Evolutionary conservation across 768 basidiomycete genomes (phyloP).

Genomic region (Kwoniella bestiolae): DNA sequence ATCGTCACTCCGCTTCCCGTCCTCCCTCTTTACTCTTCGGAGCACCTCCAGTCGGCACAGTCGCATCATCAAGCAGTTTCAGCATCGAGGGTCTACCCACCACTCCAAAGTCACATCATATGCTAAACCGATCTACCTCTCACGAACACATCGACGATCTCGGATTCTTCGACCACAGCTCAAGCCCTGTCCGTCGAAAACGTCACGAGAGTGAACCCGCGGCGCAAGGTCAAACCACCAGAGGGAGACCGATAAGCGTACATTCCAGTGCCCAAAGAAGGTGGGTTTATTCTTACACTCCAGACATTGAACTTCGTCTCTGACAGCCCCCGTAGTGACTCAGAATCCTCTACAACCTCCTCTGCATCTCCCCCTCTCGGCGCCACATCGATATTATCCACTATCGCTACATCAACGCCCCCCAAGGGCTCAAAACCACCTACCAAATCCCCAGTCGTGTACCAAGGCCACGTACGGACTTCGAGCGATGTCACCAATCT

Average conservation of each 20-base stretch:
- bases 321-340: conserved; percentile 20
- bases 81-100: conserved; percentile 30
- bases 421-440: not conserved
- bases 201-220: conserved; percentile 10
- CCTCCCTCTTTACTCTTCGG: conserved; percentile 45
- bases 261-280: not conserved
- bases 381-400: conserved; percentile 38
- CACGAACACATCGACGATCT: conserved; percentile 2
- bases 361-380: conserved; percentile 46
- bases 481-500: not conserved
- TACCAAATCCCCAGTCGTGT: conserved; percentile 2
- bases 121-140: not conserved
- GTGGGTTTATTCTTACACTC: not conserved
- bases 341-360: conserved; percentile 32
- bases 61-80: conserved; percentile 24
- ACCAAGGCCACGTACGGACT: conserved; percentile 11
- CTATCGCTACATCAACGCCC: conserved; percentile 35
- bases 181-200: not conserved
- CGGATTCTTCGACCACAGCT: not conserved
- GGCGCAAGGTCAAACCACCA: not conserved
- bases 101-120: conserved; percentile 1
- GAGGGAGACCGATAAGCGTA: not conserved
- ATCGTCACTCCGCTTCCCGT: conserved; percentile 39
- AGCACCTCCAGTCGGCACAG: conserved; percentile 25
- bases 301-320: not conserved